phyloP scores from a whole-genome alignment of 176 grass and related monocot genomes.

The Avena insularis region DNA sequence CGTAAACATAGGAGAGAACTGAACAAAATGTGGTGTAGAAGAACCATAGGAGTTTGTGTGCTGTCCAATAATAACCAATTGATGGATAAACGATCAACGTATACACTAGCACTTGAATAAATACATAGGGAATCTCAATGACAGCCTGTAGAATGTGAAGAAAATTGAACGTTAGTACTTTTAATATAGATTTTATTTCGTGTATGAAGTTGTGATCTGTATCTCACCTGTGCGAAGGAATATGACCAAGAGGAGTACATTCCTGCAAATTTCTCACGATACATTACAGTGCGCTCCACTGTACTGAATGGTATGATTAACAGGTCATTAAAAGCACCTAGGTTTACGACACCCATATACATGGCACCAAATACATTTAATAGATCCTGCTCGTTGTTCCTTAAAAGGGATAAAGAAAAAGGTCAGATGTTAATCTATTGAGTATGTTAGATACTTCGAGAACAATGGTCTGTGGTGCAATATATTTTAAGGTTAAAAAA shows the following conservation, averaged over 20 bases:
- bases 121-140: conserved; percentile 5
- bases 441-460: background rate
- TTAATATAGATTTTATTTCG: background rate
- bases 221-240: background rate
- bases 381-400: conserved; percentile 4
- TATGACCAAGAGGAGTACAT: conserved; percentile 15
- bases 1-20: background rate
- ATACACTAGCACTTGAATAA: conserved; percentile 1
- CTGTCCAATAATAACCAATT: conserved; percentile 15
- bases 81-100: background rate
- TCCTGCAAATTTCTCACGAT: conserved; percentile 11
- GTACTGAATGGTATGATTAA: conserved; percentile 4
- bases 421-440: background rate
- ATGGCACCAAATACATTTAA: conserved; percentile 2
- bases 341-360: background rate
- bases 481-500: too few relatives aligned
- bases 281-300: conserved; percentile 14
- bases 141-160: background rate
- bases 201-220: background rate
- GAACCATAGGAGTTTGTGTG: background rate
- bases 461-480: background rate
- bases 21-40: conserved; percentile 1
- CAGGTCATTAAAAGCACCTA: background rate
- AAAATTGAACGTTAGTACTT: background rate
- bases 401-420: background rate